Evolutionary conservation across 1,284 basidiomycete species (phyloP).

Genomic region (Sporisorium graminicola): DNA sequence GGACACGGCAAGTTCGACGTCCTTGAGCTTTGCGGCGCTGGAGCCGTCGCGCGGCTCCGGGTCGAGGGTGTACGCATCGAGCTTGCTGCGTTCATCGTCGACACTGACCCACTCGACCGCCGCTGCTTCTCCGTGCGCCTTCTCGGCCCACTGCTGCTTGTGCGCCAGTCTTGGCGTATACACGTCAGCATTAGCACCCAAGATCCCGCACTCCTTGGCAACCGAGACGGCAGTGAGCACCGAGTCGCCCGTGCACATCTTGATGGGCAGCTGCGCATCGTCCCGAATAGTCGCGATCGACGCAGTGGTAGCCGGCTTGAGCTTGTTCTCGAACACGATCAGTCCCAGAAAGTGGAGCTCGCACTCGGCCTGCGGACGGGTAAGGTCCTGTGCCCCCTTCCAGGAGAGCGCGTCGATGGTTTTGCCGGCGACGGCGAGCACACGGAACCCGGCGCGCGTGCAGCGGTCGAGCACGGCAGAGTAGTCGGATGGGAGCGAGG

Average conservation of each 20-base stretch:
- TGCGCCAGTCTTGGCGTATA: conserved; percentile 30
- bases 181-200: conserved; percentile 23
- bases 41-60: conserved; percentile 6
- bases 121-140: not conserved
- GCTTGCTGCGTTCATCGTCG: conserved; percentile 17
- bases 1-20: conserved; percentile 49
- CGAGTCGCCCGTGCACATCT: conserved; percentile 59
- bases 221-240: conserved; percentile 52
- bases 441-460: conserved; percentile 44
- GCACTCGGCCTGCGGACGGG: conserved; percentile 28
- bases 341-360: conserved; percentile 44
- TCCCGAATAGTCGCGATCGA: conserved; percentile 39
- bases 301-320: conserved; percentile 29
- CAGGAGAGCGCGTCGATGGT: conserved; percentile 19
- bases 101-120: conserved; percentile 52
- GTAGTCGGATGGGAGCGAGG: conserved; percentile 40
- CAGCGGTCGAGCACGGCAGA: conserved; percentile 25
- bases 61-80: conserved; percentile 51
- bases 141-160: not conserved
- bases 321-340: conserved; percentile 50
- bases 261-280: conserved; percentile 45
- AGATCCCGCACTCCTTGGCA: conserved; percentile 46
- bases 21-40: conserved; percentile 5
- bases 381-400: conserved; percentile 15
- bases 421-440: conserved; percentile 50